phyloP scores from a whole-genome alignment of 306 rosid species.

The Prunus campanulata region DNA sequence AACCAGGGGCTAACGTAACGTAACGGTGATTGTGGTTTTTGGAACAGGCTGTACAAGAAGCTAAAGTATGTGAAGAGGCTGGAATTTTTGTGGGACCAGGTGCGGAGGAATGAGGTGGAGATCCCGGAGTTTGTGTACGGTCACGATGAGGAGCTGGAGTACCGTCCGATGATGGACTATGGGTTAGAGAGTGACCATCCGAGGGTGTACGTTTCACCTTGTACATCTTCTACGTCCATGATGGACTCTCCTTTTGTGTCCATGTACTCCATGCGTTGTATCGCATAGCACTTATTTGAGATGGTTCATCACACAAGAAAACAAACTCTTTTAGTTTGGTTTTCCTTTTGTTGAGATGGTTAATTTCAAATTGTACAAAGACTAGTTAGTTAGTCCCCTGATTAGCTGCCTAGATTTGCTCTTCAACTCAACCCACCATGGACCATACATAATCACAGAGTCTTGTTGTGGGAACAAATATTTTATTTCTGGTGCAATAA shows the following conservation, averaged over 20 bases:
- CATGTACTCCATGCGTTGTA: slow-evolving; percentile 35
- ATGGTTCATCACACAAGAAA: neutral
- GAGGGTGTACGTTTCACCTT: neutral
- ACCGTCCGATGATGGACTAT: slow-evolving; percentile 31
- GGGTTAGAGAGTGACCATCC: slow-evolving; percentile 43
- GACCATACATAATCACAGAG: too few relatives aligned
- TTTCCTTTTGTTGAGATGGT: too few relatives aligned
- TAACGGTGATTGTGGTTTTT: neutral
- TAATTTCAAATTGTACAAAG: too few relatives aligned
- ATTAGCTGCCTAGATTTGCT: too few relatives aligned
- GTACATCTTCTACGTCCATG: neutral
- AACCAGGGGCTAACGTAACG: too few relatives aligned
- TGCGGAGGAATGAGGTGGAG: slow-evolving; percentile 36
- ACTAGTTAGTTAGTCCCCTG: too few relatives aligned
- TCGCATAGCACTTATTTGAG: slow-evolving; percentile 6
- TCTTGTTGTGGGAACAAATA: too few relatives aligned
- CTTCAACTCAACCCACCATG: too few relatives aligned
- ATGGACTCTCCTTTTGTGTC: slow-evolving; percentile 1
- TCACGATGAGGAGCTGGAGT: slow-evolving; percentile 32
- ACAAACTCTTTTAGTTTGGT: too few relatives aligned
- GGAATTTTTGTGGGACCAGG: slow-evolving; percentile 38
- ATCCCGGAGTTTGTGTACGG: slow-evolving; percentile 31
- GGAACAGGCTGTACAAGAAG: slow-evolving; percentile 29
- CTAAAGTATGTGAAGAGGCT: slow-evolving; percentile 30
- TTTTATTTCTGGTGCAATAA: too few relatives aligned